Evolutionary conservation across 1,139 yeast genomes (phyloP).

Genomic region (Hyphopichia buzzinii): DNA sequence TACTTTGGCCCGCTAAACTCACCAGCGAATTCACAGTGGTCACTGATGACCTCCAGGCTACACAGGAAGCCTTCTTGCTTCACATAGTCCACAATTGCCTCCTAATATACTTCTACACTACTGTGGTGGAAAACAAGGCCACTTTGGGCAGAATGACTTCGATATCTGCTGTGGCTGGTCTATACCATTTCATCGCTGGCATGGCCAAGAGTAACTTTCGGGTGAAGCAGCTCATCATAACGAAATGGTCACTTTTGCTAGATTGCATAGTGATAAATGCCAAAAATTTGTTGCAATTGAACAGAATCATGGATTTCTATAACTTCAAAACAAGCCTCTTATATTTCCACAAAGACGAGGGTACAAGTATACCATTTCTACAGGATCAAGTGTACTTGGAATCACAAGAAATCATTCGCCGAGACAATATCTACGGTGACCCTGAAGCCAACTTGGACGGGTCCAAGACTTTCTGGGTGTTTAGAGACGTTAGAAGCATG

Average conservation of each 20-base stretch:
- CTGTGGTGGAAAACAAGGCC: constrained; percentile 12
- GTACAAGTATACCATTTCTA: constrained; percentile 9
- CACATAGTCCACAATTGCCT: constrained; percentile 21
- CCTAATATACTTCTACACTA: constrained; percentile 16
- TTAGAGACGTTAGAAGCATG: constrained; percentile 23
- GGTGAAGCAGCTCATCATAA: constrained; percentile 15
- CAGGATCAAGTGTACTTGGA: constrained; percentile 10
- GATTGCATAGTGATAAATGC: constrained; percentile 18
- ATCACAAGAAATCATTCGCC: constrained; percentile 10
- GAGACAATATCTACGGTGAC: constrained; percentile 5
- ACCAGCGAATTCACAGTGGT: constrained; percentile 19
- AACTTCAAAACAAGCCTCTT: constrained; percentile 4
- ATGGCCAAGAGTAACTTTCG: constrained; percentile 22
- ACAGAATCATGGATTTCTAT: constrained; percentile 20
- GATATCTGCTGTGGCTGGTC: constrained; percentile 20
- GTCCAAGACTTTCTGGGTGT: constrained; percentile 22
- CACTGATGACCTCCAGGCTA: constrained; percentile 18
- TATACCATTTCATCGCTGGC: constrained; percentile 20
- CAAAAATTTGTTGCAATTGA: constrained; percentile 10
- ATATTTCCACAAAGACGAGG: constrained; percentile 12
- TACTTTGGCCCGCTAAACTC: constrained; percentile 23
- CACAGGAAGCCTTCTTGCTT: constrained; percentile 20
- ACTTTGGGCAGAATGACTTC: constrained; percentile 15
- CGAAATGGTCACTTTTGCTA: constrained; percentile 18
- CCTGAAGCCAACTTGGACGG: constrained; percentile 21